phyloP scores from a whole-genome alignment of 2,329 filamentous ascomycete genomes.

The Venturia asperata region DNA sequence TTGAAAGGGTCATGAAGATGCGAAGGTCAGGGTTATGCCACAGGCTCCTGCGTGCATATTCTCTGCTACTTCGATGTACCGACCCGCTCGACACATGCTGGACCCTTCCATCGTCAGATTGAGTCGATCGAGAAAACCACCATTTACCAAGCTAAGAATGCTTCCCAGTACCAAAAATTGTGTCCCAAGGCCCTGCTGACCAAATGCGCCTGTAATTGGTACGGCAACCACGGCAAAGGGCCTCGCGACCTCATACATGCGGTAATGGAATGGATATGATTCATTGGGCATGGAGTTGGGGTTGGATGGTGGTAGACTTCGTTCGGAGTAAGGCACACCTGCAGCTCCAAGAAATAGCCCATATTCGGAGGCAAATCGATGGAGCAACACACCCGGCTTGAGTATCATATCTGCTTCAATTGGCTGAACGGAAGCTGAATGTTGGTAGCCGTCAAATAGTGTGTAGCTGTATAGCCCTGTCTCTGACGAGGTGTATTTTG shows the following conservation, averaged over 20 bases:
- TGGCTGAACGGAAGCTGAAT: constrained; percentile 30
- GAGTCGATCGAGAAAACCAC: constrained; percentile 3
- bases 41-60: neutral
- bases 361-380: constrained; percentile 43
- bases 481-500: constrained; percentile 24
- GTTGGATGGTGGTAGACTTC: constrained; percentile 42
- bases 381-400: constrained; percentile 37
- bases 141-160: constrained; percentile 1
- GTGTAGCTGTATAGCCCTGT: constrained; percentile 35
- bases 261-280: constrained; percentile 43
- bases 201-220: constrained; percentile 45
- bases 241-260: constrained; percentile 41
- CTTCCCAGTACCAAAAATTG: constrained; percentile 25
- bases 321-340: constrained; percentile 42
- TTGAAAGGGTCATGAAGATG: constrained; percentile 19
- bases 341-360: constrained; percentile 40
- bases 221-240: constrained; percentile 38
- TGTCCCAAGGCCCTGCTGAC: constrained; percentile 44
- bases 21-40: neutral
- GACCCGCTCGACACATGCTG: neutral
- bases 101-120: neutral
- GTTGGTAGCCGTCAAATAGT: constrained; percentile 37
- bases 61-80: neutral
- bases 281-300: constrained; percentile 33
- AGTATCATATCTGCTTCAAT: constrained; percentile 40